A percentile compares a stretch with the other conserved stretches of the same genome.
Conservation (phyloP, 106 monocot species). For the Allium sativum region DNA sequence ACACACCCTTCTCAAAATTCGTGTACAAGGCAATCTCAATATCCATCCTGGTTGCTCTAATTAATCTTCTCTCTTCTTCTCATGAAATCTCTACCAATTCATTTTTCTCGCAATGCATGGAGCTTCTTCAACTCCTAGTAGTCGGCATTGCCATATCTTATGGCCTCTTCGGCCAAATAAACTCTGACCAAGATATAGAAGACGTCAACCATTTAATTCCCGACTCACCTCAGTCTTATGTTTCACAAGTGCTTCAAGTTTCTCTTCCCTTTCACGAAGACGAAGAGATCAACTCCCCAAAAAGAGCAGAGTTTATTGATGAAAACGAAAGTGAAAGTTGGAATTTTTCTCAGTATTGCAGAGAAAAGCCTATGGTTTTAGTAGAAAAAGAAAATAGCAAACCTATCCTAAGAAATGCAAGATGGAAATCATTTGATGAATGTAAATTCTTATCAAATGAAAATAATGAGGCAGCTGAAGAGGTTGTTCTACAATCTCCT, state of each 20-base stretch:
- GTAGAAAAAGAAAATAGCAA: slow-evolving; percentile 5
- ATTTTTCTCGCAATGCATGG: slow-evolving; percentile 3
- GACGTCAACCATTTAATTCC: background rate
- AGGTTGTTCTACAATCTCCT: slow-evolving; percentile 7
- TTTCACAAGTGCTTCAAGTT: slow-evolving; percentile 19
- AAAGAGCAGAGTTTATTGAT: background rate
- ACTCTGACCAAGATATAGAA: slow-evolving; percentile 5
- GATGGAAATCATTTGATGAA: slow-evolving; percentile 5
- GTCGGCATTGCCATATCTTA: slow-evolving; percentile 15
- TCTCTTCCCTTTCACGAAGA: slow-evolving; percentile 13
- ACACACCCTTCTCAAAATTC: slow-evolving; percentile 21
- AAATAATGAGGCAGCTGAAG: background rate
- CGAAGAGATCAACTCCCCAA: background rate
- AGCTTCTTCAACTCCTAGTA: slow-evolving; percentile 14
- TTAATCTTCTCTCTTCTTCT: slow-evolving; percentile 3
- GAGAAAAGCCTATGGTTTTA: slow-evolving; percentile 17
- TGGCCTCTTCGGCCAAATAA: slow-evolving; percentile 11
- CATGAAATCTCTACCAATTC: slow-evolving; percentile 36
- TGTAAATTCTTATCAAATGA: background rate
- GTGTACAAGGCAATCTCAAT: slow-evolving; percentile 39
- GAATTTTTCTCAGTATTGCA: slow-evolving; percentile 27
- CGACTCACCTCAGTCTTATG: slow-evolving; percentile 15
- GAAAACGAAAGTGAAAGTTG: slow-evolving; percentile 3
- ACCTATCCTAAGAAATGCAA: background rate
- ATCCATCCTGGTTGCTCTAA: slow-evolving; percentile 20